Conservation (phyloP, 75 land plant species). For the Selaginella moellendorffii region DNA sequence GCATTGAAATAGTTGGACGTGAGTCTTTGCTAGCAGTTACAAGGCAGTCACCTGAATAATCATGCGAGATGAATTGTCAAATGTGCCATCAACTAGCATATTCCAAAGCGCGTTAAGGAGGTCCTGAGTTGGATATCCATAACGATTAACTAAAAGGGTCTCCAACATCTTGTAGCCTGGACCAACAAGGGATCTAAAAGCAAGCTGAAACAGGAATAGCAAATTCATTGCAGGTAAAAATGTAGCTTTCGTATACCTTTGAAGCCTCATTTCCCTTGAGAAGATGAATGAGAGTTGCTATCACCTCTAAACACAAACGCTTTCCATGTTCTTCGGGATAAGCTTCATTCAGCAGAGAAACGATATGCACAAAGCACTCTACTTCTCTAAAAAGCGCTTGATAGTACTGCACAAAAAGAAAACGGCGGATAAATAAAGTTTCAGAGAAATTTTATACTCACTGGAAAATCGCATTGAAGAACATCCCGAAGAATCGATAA, state of each 20-base stretch:
- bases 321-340: conserved; percentile 47
- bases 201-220: conserved; percentile 34
- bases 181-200: conserved; percentile 82
- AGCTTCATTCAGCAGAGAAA: conserved; percentile 75
- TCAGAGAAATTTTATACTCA: conserved; percentile 22
- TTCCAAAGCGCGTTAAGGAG: conserved; percentile 67
- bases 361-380: conserved; percentile 93
- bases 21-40: neutral
- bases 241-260: conserved; percentile 37
- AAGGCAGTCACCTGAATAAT: conserved; percentile 55
- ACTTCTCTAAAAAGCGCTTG: conserved; percentile 81
- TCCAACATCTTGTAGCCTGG: conserved; percentile 69
- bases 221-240: neutral
- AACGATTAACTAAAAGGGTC: conserved; percentile 60
- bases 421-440: conserved; percentile 40
- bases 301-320: conserved; percentile 48
- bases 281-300: conserved; percentile 59
- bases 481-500: conserved; percentile 64
- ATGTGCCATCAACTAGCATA: conserved; percentile 89
- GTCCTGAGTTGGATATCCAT: conserved; percentile 47
- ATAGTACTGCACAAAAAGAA: conserved; percentile 47
- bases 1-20: conserved; percentile 9
- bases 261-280: conserved; percentile 65
- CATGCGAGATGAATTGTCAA: conserved; percentile 30
- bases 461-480: conserved; percentile 37